A percentile compares a stretch with the other conserved stretches of the same genome.
Conservation (phyloP, 805 yeast species). For the Wickerhamiella azymoides region DNA sequence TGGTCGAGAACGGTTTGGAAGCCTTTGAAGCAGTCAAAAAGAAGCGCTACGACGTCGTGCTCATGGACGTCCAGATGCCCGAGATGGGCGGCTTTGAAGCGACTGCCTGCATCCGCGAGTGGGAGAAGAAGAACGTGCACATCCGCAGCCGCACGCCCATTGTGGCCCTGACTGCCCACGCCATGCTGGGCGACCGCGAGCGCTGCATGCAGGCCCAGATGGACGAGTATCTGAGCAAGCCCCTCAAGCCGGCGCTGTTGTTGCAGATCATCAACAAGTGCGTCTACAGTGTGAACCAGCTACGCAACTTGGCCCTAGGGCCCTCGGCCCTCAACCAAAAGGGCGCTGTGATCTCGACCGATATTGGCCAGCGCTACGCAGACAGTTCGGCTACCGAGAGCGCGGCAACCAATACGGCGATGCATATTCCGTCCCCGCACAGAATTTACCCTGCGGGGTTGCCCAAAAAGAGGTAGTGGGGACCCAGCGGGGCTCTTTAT, state of each 20-base stretch:
- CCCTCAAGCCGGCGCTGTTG: constrained; percentile 67
- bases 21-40: constrained; percentile 64
- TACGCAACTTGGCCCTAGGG: constrained; percentile 27
- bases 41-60: constrained; percentile 59
- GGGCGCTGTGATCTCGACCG: constrained; percentile 14
- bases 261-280: constrained; percentile 78
- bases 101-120: constrained; percentile 69
- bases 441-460: constrained; percentile 1
- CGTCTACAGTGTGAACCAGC: constrained; percentile 38
- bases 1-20: constrained; percentile 74
- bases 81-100: constrained; percentile 94
- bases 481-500: too few species aligned
- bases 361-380: constrained; percentile 19
- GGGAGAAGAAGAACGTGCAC: constrained; percentile 72
- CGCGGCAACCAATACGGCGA: constrained; percentile 14
- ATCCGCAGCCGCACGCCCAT: constrained; percentile 69
- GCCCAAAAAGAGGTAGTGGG: too few species aligned
- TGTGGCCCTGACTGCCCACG: constrained; percentile 84
- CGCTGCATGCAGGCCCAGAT: constrained; percentile 75
- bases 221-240: constrained; percentile 86
- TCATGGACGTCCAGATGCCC: constrained; percentile 94
- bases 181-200: constrained; percentile 87
- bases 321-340: constrained; percentile 17
- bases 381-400: constrained; percentile 21
- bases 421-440: constrained; percentile 5